A percentile compares a stretch with the other conserved stretches of the same genome.
phyloP scores from a whole-genome alignment of 257 asterid species.

The Solanum peruvianum region DNA sequence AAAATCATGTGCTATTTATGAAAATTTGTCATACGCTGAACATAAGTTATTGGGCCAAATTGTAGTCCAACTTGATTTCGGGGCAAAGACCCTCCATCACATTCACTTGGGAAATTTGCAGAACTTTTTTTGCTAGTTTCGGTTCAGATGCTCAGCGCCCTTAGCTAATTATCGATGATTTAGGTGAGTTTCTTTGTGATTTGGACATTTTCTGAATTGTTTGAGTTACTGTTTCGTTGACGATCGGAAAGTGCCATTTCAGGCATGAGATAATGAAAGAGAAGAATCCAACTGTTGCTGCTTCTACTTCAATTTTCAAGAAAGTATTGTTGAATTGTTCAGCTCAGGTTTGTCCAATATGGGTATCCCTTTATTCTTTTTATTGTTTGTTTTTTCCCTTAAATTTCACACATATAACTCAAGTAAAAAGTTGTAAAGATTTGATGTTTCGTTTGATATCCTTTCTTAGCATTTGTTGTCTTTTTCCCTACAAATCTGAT shows the following conservation, averaged over 20 bases:
- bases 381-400: neutral
- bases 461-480: neutral
- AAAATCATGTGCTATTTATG: neutral
- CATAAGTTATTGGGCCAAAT: neutral
- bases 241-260: neutral
- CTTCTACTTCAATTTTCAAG: slow-evolving; percentile 46
- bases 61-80: neutral
- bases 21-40: neutral
- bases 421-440: neutral
- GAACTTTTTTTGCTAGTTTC: neutral
- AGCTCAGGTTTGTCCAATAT: slow-evolving; percentile 51
- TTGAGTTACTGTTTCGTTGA: neutral
- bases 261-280: slow-evolving; percentile 59
- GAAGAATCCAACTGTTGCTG: slow-evolving; percentile 42
- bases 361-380: neutral
- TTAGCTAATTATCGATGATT: neutral
- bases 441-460: neutral
- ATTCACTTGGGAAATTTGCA: neutral
- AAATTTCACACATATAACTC: neutral
- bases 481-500: neutral
- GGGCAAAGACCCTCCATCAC: neutral
- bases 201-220: neutral
- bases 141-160: neutral
- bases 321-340: slow-evolving; percentile 59
- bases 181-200: neutral